Percentiles rank a stretch among this genome's conserved stretches.
Evolutionary conservation across 768 basidiomycete genomes (phyloP).

Genomic region (Krasilnikovozyma curviuscula): DNA sequence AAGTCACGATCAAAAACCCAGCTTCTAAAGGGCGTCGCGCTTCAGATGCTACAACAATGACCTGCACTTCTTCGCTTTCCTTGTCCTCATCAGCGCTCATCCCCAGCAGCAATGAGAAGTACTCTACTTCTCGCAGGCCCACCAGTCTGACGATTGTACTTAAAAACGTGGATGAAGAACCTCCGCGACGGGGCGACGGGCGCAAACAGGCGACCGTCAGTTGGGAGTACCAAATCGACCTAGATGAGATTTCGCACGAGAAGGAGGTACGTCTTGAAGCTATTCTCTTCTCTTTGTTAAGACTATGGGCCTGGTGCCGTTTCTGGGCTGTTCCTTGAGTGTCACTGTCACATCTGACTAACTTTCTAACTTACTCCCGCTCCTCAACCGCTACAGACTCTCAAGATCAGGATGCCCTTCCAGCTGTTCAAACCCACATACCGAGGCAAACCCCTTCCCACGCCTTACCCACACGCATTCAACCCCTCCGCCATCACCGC

Average conservation of each 20-base stretch:
- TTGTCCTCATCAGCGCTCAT: neutral
- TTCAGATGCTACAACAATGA: neutral
- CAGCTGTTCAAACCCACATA: slow-evolving; percentile 23
- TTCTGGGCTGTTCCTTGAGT: too few species aligned
- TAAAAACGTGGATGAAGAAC: slow-evolving; percentile 20
- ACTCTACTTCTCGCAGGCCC: too few species aligned
- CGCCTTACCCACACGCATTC: slow-evolving; percentile 14
- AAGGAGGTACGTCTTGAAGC: too few species aligned
- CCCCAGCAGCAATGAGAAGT: too few species aligned
- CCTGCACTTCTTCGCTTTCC: slow-evolving; percentile 11
- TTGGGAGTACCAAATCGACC: slow-evolving; percentile 17
- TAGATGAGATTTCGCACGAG: neutral
- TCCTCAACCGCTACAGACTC: too few species aligned
- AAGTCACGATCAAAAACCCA: neutral
- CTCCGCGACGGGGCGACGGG: slow-evolving; percentile 13
- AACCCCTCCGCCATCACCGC: slow-evolving; percentile 16
- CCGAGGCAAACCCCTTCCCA: slow-evolving; percentile 20
- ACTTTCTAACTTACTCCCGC: too few species aligned
- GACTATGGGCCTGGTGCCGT: too few species aligned
- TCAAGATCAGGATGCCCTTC: slow-evolving; percentile 19
- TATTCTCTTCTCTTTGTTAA: too few species aligned
- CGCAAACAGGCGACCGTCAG: slow-evolving; percentile 18
- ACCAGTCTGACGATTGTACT: slow-evolving; percentile 20
- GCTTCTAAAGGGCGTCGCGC: too few species aligned
- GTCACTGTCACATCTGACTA: too few species aligned